These are phyloP conservation scores for Schizothecium vesticola DNA, from an alignment of 495 filamentous ascomycete genomes.

Conservation along the genomic window DNA sequence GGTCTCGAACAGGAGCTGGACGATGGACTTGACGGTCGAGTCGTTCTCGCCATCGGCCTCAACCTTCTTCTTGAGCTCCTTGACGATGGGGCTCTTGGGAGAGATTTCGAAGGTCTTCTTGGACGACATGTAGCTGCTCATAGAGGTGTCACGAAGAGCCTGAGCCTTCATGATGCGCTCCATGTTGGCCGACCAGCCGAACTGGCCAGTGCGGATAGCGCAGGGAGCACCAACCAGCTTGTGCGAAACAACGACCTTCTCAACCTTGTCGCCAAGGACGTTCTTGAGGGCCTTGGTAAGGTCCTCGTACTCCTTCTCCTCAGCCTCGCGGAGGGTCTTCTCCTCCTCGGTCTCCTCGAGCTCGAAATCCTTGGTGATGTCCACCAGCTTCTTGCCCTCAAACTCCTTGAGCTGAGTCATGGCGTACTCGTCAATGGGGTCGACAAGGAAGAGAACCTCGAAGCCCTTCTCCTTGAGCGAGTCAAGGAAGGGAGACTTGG, in stretches of 20 bases:
- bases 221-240: constrained; percentile 94
- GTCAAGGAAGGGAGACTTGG: constrained; percentile 98
- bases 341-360: constrained; percentile 99
- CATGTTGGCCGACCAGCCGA: constrained; percentile 99
- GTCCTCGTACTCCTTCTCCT: constrained; percentile 95
- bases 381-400: constrained; percentile 98
- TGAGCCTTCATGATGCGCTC: constrained; percentile 99
- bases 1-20: constrained; percentile 96
- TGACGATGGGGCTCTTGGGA: constrained; percentile 94
- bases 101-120: constrained; percentile 99
- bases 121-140: constrained; percentile 99
- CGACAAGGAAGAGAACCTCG: constrained; percentile 97
- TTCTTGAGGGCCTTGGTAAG: constrained; percentile 97
- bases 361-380: constrained; percentile 99
- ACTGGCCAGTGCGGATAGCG: constrained; percentile 98
- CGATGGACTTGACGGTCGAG: constrained; percentile 97
- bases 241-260: constrained; percentile 99
- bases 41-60: constrained; percentile 95
- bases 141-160: constrained; percentile 98
- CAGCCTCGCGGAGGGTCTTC: constrained; percentile 91
- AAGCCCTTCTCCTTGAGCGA: constrained; percentile 99
- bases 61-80: constrained; percentile 98
- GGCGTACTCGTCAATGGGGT: constrained; percentile 99
- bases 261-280: constrained; percentile 97
- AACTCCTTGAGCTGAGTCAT: constrained; percentile 99